phyloP scores from a whole-genome alignment of 179 eudicot genomes.

The Carnegiea gigantea region DNA sequence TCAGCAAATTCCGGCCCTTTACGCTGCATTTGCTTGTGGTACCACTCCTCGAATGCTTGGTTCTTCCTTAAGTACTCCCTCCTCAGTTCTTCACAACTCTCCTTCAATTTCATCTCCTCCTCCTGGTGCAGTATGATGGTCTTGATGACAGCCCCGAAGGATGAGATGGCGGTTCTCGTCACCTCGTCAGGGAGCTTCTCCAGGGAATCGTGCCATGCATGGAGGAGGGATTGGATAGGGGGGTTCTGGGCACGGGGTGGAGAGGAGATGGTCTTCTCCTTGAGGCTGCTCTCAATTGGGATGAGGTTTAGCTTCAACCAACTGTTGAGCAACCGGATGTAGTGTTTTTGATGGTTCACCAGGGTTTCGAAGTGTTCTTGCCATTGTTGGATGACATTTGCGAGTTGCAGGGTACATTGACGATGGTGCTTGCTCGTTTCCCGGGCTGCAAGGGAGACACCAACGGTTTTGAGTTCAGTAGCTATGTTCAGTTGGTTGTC shows the following conservation, averaged over 20 bases:
- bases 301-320: conserved; percentile 88
- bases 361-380: conserved; percentile 58
- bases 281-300: conserved; percentile 78
- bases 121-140: conserved; percentile 70
- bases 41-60: conserved; percentile 79
- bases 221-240: conserved; percentile 77
- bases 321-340: conserved; percentile 55
- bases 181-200: conserved; percentile 87
- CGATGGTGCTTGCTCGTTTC: conserved; percentile 79
- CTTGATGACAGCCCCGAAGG: conserved; percentile 70
- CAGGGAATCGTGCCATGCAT: conserved; percentile 68
- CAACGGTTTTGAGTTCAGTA: conserved; percentile 59
- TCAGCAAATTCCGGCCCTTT: conserved; percentile 51
- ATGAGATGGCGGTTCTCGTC: conserved; percentile 61
- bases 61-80: conserved; percentile 63
- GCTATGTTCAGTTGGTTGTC: conserved; percentile 55
- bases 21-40: conserved; percentile 56
- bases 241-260: conserved; percentile 68
- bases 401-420: conserved; percentile 64
- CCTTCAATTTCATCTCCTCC: conserved; percentile 82
- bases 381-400: conserved; percentile 62
- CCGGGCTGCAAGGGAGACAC: conserved; percentile 45
- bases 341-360: conserved; percentile 63
- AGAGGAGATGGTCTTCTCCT: conserved; percentile 66
- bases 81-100: conserved; percentile 71